Conservation (phyloP, 768 basidiomycete species). For the Trametes elegans region DNA sequence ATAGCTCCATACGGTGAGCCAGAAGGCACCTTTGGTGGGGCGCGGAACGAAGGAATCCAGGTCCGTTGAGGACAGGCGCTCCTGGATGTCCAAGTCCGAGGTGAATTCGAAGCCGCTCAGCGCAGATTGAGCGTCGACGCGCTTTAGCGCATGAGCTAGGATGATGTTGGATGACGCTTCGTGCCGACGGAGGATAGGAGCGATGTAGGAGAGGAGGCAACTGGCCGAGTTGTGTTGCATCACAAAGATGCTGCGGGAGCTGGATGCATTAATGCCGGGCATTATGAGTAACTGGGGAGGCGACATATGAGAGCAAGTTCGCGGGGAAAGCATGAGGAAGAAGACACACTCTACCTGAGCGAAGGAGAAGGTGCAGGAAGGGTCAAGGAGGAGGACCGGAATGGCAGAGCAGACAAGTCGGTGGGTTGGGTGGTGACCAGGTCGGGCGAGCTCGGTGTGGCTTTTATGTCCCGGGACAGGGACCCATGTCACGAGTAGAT, state of each 20-base stretch:
- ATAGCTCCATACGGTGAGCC: conserved; percentile 49
- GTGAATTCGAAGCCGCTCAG: conserved; percentile 38
- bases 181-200: conserved; percentile 41
- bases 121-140: conserved; percentile 37
- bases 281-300: conserved; percentile 19
- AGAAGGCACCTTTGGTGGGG: conserved; percentile 34
- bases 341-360: neutral
- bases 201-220: conserved; percentile 41
- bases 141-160: conserved; percentile 48
- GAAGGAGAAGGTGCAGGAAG: neutral
- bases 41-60: conserved; percentile 24
- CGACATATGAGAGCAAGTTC: neutral
- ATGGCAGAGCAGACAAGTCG: neutral
- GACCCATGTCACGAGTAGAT: conserved; percentile 16
- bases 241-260: conserved; percentile 28
- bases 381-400: neutral
- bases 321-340: neutral
- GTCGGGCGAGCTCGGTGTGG: neutral
- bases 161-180: conserved; percentile 54
- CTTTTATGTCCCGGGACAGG: conserved; percentile 14
- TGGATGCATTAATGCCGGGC: conserved; percentile 33
- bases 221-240: conserved; percentile 40
- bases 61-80: conserved; percentile 25
- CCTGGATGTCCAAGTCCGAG: conserved; percentile 33
- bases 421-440: neutral